Base-by-base conservation (phyloP, 441 rosid species). In the Dalechampia spathulata region DNA sequence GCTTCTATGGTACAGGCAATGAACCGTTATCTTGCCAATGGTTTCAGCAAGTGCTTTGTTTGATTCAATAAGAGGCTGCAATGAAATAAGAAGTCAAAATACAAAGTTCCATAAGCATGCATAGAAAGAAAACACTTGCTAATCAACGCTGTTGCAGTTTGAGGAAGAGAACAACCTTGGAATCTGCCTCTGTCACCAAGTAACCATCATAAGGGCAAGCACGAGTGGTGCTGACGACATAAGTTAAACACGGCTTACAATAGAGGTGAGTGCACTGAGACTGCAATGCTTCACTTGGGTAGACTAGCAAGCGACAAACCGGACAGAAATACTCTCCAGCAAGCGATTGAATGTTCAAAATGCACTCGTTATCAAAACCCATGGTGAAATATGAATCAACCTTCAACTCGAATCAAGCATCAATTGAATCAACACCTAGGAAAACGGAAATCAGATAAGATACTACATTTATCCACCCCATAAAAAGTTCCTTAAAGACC, bases 311-410 rank as follows among this genome's bases (percentile, higher is more conserved):
- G 8, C 88, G 86, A 60, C 96, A 87, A 44, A 87, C 86, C 8
- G 96, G 85, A 54, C 96, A 87, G 58, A 87, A 87, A 63, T 76
- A 87, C 74, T 87, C 96, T 26, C 88, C 88, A 8, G 90, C 72
- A 13, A 87, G 71, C 50, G 85, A 78, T 71, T 87, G 86, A 58
- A 83, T 87, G 69, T 79, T 83, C 45, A 67, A 54, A 57, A 87
- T 71, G 66, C 93, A 87, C 62, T 85, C 96, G 7, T 80, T 86
- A 62, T 86, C 89, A 63, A 83, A 87, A 14, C 93, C 96, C 96
- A 87, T 74, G 54, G 16, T 55, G 32, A 27, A 64, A 54, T 37
- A 32, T 25, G 41, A 44, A 51, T 49, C 41, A 17, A 34, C 23
- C 65, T 68, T 57, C 70, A 63, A 52, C 40, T 44, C 62, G 52